Evolutionary conservation across 208 protist genomes (phyloP), one percentile per base, ranked within the genome.

Genomic region (Novymonas esmeraldas): DNA sequence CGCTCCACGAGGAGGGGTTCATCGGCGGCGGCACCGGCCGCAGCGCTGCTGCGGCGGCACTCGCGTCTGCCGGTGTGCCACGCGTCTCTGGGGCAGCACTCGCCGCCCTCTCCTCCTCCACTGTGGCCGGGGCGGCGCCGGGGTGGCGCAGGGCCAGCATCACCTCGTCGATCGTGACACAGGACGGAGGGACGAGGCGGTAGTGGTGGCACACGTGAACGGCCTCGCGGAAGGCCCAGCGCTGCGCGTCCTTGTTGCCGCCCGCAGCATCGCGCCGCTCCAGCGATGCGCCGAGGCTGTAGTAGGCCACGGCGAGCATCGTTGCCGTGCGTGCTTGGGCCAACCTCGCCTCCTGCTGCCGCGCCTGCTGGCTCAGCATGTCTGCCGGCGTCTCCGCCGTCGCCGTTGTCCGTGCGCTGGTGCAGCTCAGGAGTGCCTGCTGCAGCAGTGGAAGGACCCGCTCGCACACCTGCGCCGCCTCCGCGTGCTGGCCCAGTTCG

Each of bases 241-340:
- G 68, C 9, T 88, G 83, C 16, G 71, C 81, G 3, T 63, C 71
- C 1, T 11, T 49, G 74, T 87, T 79, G 26, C 67, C 63, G 3
- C 56, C 44, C 13, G 33, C 31, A 22, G 73, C 55, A 34, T 66
- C 81, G 22, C 84, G 76, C 6, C 76, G 78, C 75, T 95, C 87
- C 18, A 92, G 79, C 5, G 92, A 92, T 18, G 93, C 89, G 3
- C 87, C 92, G 22, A 97, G 70, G 74, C 94, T 97, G 74, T 97
- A 93, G 49, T 86, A 68, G 4, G 79, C 89, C 6, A 97, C 84
- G 7, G 79, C 85, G 42, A 97, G 76, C 84, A 97, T 92, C 67
- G 82, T 87, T 29, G 85, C 85, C 11, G 68, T 55, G 31, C 75
- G 70, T 0, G 38, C 41, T 46, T 71, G 58, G 9, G 63, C 71